phyloP scores from a whole-genome alignment of 1,284 basidiomycete species.

The Cryptococcus sp. region DNA sequence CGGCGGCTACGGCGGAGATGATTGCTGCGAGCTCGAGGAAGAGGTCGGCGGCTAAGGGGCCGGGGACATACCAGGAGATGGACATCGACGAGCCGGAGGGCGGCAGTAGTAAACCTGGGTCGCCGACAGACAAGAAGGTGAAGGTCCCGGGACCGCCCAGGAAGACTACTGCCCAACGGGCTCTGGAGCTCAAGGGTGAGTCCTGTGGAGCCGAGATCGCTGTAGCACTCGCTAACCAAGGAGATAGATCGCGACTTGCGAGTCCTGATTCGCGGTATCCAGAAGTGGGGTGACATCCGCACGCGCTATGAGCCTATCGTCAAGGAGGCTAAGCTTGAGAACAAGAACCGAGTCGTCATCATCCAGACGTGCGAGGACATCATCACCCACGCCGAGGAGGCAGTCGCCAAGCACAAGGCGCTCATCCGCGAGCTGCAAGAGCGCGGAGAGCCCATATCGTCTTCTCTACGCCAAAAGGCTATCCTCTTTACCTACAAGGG shows the following conservation, averaged over 20 bases:
- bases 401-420: slow-evolving; percentile 78
- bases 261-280: slow-evolving; percentile 89
- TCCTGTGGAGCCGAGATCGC: background rate
- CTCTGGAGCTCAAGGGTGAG: slow-evolving; percentile 80
- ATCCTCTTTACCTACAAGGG: slow-evolving; percentile 86
- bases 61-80: slow-evolving; percentile 81
- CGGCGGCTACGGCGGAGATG: slow-evolving; percentile 55
- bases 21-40: slow-evolving; percentile 58
- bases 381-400: slow-evolving; percentile 76
- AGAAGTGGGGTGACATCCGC: slow-evolving; percentile 96
- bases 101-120: slow-evolving; percentile 50
- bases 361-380: slow-evolving; percentile 90
- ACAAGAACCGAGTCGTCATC: slow-evolving; percentile 93
- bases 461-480: slow-evolving; percentile 63
- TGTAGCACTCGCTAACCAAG: background rate
- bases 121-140: slow-evolving; percentile 49
- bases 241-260: slow-evolving; percentile 81
- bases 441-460: slow-evolving; percentile 69
- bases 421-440: slow-evolving; percentile 71
- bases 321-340: slow-evolving; percentile 83
- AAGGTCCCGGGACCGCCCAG: slow-evolving; percentile 35
- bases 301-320: slow-evolving; percentile 93
- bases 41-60: slow-evolving; percentile 69
- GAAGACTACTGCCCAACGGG: slow-evolving; percentile 75
- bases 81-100: slow-evolving; percentile 70